phyloP scores from a whole-genome alignment of 192 early-diverging fungal species.

The Cetraspora pellucida region DNA sequence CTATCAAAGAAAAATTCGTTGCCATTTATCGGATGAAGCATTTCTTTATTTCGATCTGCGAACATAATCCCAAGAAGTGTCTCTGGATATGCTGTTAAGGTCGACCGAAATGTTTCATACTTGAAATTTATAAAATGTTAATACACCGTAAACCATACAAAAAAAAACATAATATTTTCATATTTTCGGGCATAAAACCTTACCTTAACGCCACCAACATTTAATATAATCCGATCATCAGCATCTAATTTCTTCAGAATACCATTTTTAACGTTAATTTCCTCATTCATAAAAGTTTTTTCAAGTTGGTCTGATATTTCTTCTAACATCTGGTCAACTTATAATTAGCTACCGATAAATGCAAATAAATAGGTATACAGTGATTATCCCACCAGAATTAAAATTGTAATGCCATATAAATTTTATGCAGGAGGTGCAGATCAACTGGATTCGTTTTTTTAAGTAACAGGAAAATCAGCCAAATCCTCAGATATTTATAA shows the following conservation, averaged over 20 bases:
- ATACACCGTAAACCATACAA: background rate
- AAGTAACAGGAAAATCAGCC: no score
- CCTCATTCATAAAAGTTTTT: background rate
- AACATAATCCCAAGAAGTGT: conserved; percentile 30
- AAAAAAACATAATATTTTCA: background rate
- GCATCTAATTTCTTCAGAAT: background rate
- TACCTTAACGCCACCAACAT: conserved; percentile 26
- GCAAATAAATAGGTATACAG: no score
- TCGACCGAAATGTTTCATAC: conserved; percentile 19
- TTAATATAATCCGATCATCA: conserved; percentile 13
- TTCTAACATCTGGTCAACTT: no score
- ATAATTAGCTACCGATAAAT: no score
- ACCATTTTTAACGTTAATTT: background rate
- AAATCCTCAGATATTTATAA: no score
- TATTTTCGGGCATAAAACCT: background rate
- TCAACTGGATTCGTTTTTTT: no score
- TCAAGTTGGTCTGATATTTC: background rate
- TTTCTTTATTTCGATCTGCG: conserved; percentile 16
- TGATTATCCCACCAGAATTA: no score
- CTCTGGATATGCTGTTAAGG: conserved; percentile 20
- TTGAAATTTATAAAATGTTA: background rate
- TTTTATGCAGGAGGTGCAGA: no score
- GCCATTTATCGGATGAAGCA: conserved; percentile 9
- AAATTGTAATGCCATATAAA: no score
- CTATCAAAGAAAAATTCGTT: conserved; percentile 35